Conservation (phyloP, 1,139 yeast genomes). For the Magnusiomyces tetraspermus region DNA sequence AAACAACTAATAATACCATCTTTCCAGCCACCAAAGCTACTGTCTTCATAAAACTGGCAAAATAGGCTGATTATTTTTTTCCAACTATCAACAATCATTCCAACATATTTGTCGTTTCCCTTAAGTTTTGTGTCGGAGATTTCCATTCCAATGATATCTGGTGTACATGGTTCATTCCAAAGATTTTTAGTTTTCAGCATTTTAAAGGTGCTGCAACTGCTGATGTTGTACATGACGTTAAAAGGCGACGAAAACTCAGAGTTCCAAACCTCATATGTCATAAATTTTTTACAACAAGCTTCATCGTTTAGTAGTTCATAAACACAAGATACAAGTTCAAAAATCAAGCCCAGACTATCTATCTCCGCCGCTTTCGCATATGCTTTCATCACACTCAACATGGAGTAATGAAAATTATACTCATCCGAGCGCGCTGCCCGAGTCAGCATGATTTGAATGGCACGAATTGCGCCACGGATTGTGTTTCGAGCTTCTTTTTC, state of each 20-base stretch:
- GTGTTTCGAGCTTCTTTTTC: constrained; percentile 25
- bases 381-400: constrained; percentile 22
- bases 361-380: constrained; percentile 23
- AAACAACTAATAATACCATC: constrained; percentile 40
- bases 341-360: constrained; percentile 23
- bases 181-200: neutral
- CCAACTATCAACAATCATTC: neutral
- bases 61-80: constrained; percentile 12
- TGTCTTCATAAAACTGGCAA: constrained; percentile 17
- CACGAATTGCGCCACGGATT: constrained; percentile 42
- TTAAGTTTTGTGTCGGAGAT: neutral
- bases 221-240: constrained; percentile 23
- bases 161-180: neutral
- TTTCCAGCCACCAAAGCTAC: constrained; percentile 37
- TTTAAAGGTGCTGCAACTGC: neutral
- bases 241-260: constrained; percentile 39
- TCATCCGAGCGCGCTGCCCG: constrained; percentile 9
- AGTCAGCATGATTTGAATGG: constrained; percentile 24
- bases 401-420: constrained; percentile 19
- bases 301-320: constrained; percentile 21
- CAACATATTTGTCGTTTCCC: neutral
- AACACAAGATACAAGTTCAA: constrained; percentile 25
- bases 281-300: constrained; percentile 17
- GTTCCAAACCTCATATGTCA: constrained; percentile 41
- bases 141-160: neutral